phyloP scores from a whole-genome alignment of 345 rosid species.

The Cardamine occulta region DNA sequence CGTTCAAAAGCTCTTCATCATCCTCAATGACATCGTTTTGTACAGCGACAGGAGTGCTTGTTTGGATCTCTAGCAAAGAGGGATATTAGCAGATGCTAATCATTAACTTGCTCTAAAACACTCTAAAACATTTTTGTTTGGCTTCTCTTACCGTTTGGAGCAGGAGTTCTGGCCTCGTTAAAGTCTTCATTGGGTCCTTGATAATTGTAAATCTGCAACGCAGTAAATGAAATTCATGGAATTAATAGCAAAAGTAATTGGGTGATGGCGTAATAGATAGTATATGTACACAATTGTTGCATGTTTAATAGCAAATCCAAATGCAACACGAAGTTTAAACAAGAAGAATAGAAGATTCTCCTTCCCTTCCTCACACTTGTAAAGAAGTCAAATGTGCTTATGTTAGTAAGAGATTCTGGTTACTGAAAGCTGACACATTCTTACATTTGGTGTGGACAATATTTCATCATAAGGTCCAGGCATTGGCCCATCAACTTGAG shows the following conservation, averaged over 20 bases:
- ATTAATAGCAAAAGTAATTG: neutral
- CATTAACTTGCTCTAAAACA: slow-evolving; percentile 8
- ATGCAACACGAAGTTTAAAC: slow-evolving; percentile 6
- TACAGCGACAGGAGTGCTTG: slow-evolving; percentile 65
- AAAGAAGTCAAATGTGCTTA: slow-evolving; percentile 5
- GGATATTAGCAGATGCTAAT: slow-evolving; percentile 21
- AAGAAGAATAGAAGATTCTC: slow-evolving; percentile 6
- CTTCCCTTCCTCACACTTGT: neutral
- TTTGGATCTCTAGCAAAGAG: slow-evolving; percentile 64
- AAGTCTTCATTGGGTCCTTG: slow-evolving; percentile 92
- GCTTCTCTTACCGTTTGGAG: slow-evolving; percentile 65
- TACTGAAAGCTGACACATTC: slow-evolving; percentile 40
- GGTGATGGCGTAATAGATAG: neutral
- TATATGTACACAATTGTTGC: neutral
- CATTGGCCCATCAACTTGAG: slow-evolving; percentile 92
- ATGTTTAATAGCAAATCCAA: neutral
- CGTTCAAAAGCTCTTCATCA: slow-evolving; percentile 87
- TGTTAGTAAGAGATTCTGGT: neutral
- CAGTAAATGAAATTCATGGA: slow-evolving; percentile 10
- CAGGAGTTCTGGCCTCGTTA: slow-evolving; percentile 88
- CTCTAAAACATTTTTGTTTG: slow-evolving; percentile 2
- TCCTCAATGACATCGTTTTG: slow-evolving; percentile 70
- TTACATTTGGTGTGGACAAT: slow-evolving; percentile 94
- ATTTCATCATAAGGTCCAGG: slow-evolving; percentile 94
- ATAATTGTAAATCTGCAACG: slow-evolving; percentile 82